These are phyloP conservation scores for Kwoniella mangroviensis DNA, from an alignment of 768 basidiomycete genomes.

Conservation along the genomic window DNA sequence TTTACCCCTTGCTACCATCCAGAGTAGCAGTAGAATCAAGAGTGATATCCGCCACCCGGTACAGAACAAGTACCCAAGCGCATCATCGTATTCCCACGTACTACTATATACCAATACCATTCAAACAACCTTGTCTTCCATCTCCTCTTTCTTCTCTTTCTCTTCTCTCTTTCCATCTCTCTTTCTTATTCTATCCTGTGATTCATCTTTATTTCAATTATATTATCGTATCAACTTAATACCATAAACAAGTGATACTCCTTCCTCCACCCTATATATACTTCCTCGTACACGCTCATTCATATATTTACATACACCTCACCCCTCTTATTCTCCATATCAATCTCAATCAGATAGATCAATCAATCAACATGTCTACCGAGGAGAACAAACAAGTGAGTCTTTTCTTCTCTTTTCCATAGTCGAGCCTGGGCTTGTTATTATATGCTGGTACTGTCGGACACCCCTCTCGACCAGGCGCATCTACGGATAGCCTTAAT, in stretches of 20 bases:
- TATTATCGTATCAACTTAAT: neutral
- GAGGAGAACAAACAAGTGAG: slow-evolving; percentile 29
- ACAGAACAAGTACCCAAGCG: slow-evolving; percentile 7
- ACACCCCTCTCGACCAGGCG: neutral
- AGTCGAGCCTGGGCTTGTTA: neutral
- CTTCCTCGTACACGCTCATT: slow-evolving; percentile 15
- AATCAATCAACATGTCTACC: slow-evolving; percentile 27
- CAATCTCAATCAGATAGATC: slow-evolving; percentile 1
- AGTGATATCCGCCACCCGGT: slow-evolving; percentile 2
- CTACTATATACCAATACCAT: neutral
- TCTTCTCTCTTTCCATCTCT: slow-evolving; percentile 4
- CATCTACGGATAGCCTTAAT: neutral
- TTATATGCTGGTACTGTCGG: neutral
- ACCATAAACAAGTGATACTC: neutral
- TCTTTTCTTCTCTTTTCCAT: neutral
- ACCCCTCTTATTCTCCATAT: neutral
- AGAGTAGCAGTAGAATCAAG: neutral
- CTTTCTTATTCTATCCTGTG: slow-evolving; percentile 5
- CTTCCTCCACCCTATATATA: neutral
- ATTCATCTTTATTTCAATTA: neutral
- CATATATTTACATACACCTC: neutral
- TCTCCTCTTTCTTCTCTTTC: neutral
- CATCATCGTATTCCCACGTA: neutral
- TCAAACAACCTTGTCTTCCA: neutral
- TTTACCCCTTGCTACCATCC: slow-evolving; percentile 1